phyloP scores from a whole-genome alignment of 1,284 basidiomycete genomes.

The Kwoniella shivajii region DNA sequence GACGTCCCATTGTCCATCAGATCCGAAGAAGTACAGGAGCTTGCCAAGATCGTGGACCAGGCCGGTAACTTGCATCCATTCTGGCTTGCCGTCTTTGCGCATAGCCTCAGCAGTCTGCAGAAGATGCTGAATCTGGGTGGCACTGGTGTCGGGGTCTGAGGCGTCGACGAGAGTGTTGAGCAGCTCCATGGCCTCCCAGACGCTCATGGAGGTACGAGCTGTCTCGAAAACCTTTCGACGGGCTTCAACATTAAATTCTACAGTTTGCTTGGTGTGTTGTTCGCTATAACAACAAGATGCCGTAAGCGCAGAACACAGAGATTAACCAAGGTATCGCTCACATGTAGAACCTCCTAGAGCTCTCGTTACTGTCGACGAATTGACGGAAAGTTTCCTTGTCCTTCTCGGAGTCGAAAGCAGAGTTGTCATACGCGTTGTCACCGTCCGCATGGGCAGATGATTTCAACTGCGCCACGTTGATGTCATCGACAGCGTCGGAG shows the following conservation, averaged over 20 bases:
- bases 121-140: conserved; percentile 86
- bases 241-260: conserved; percentile 79
- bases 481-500: conserved; percentile 74
- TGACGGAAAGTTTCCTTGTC: conserved; percentile 65
- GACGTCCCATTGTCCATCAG: conserved; percentile 84
- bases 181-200: conserved; percentile 91
- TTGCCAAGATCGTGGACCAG: conserved; percentile 88
- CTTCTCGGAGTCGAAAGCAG: conserved; percentile 71
- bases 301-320: background rate
- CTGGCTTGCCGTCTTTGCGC: conserved; percentile 78
- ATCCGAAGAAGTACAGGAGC: conserved; percentile 75
- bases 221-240: conserved; percentile 38
- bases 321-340: background rate
- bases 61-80: conserved; percentile 73
- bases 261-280: conserved; percentile 86
- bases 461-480: conserved; percentile 50
- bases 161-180: conserved; percentile 86
- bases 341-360: conserved; percentile 77
- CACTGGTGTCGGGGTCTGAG: conserved; percentile 60
- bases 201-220: conserved; percentile 49
- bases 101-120: conserved; percentile 92
- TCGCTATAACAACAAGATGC: conserved; percentile 59
- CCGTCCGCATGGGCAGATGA: conserved; percentile 2
- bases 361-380: conserved; percentile 68
- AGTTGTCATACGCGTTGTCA: conserved; percentile 39